Base-by-base conservation (phyloP, 2,329 filamentous ascomycete species). In the Phialocephala subalpina region DNA sequence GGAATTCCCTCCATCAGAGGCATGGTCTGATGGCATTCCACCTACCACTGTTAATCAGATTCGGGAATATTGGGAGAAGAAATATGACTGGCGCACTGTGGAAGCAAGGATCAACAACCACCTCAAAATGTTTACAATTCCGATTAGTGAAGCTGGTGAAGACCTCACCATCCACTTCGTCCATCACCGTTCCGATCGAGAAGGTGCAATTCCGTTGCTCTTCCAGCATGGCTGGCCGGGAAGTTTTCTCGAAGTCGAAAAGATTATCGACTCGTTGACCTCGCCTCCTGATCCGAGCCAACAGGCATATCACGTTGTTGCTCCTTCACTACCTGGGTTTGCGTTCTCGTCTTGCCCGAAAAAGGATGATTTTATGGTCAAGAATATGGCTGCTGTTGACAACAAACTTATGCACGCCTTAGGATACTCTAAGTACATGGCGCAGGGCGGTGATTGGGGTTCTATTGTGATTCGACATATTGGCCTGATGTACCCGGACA, bases 381-480 rank as follows among this genome's bases (percentile, higher is more conserved):
- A 55, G 20, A 60, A 73, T 38, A 65, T 73, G 55, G 87, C 88
- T 1, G 86, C 92, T 75, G 83, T 83, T 0, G 79, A 86, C 70
- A 86, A 93, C 74, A 87, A 87, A 63, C 78, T 93, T 20, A 94
- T 94, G 91, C 77, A 84, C 4, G 82, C 83, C 18, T 82, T 93
- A 1, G 90, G 90, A 0, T 93, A 91, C 73, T 69, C 82, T 1
- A 80, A 86, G 77, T 91, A 90, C 65, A 82, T 81, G 25, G 83
- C 80, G 0, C 86, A 92, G 77, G 89, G 89, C 67, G 91, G 91
- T 9, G 90, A 93, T 73, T 92, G 89, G 90, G 91, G 90, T 22
- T 87, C 83, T 74, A 82, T 85, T 29, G 62, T 93, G 69, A 88
- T 87, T 20, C 85, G 90, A 2, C 77, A 82, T 16, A 83, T 93